Conservation (phyloP, 192 early-diverging fungal genomes). For the Gaertneriomyces sp. region DNA sequence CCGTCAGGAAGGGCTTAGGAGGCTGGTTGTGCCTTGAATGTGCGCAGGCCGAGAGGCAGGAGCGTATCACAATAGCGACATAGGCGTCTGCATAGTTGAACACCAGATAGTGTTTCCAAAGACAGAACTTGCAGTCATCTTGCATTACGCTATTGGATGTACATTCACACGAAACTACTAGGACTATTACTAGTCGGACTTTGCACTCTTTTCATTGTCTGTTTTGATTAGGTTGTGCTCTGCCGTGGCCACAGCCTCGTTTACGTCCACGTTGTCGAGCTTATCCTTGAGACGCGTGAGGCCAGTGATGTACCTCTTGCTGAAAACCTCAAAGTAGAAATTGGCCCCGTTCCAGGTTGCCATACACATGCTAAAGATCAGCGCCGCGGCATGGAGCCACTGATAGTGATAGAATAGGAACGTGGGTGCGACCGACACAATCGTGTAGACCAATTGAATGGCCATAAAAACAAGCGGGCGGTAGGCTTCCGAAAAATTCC, state of each 20-base stretch:
- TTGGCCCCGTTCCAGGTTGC: constrained; percentile 65
- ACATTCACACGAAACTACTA: too few species aligned
- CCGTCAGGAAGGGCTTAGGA: too few species aligned
- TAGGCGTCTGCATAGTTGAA: too few species aligned
- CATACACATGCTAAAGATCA: constrained; percentile 49
- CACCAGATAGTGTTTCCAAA: too few species aligned
- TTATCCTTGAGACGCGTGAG: constrained; percentile 25
- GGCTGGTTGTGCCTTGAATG: too few species aligned
- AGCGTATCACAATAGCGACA: too few species aligned
- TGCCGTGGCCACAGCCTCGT: not conserved
- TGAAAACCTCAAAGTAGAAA: constrained; percentile 72
- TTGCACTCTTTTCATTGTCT: too few species aligned
- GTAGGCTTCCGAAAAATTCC: constrained; percentile 35
- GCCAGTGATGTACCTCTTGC: constrained; percentile 46
- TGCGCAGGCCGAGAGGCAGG: too few species aligned
- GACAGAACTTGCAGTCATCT: too few species aligned
- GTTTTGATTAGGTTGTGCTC: too few species aligned
- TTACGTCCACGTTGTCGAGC: constrained; percentile 10
- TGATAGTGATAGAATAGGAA: constrained; percentile 50
- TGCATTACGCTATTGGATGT: too few species aligned
- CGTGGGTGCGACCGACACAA: constrained; percentile 46
- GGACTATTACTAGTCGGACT: too few species aligned
- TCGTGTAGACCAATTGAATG: constrained; percentile 53
- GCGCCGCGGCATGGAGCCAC: constrained; percentile 51
- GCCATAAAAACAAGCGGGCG: constrained; percentile 59